Base-by-base conservation (phyloP, 176 grass and related monocot species). In the Aegilops bicornis region DNA sequence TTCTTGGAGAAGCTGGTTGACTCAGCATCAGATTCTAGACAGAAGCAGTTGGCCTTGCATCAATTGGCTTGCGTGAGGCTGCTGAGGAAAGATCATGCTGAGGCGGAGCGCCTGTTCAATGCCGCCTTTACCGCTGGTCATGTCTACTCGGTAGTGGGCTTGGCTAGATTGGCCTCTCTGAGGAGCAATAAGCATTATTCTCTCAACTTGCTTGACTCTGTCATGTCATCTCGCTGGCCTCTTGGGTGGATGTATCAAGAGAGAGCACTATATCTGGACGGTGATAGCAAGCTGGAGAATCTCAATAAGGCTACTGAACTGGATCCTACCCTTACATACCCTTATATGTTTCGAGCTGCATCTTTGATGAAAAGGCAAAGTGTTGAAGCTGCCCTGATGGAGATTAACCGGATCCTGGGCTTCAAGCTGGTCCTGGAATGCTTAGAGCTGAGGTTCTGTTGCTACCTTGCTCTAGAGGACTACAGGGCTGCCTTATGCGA, bases 231-330 rank as follows among this genome's bases (percentile, higher is more conserved):
- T 70, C 91, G 80, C 36, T 87, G 87, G 83, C 97, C 97, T 63
- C 94, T 96, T 61, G 97, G 97, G 64, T 99, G 97, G 97, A 97
- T 97, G 97, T 94, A 96, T 86, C 94, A 96, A 89, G 97, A 99
- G 83, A 92, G 94, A 82, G 87, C 94, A 54, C 74, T 99, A 29
- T 96, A 99, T 89, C 83, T 90, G 67, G 94, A 97, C 45, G 88
- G 89, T 81, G 97, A 99, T 36, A 87, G 45, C 72, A 99, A 94
- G 83, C 82, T 91, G 70, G 90, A 96, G 76, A 92, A 95, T 93
- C 97, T 99, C 71, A 92, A 85, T 56, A 99, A 90, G 92, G 97
- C 92, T 30, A 99, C 97, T 16, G 94, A 94, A 32, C 85, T 91
- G 48, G 94, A 99, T 27, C 97, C 97, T 64, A 99, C 97, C 72